Evolutionary conservation across 2,329 filamentous ascomycete genomes (phyloP), one percentile per base, ranked within the genome.

Genomic region (Orbilia javanica): DNA sequence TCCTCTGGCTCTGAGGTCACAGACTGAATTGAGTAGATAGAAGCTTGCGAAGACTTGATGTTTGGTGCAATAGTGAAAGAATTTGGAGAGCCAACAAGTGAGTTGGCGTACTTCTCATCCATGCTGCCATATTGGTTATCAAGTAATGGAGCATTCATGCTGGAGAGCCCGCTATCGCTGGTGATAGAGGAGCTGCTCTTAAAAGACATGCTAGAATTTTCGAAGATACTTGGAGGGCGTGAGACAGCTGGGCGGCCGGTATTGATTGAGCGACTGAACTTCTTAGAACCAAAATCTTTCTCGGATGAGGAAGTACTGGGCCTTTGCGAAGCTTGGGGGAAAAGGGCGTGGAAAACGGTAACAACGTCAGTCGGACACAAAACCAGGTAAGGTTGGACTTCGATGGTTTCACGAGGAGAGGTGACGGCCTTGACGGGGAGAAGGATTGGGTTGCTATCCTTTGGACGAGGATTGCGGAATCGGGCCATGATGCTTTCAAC

Each of bases 321-420:
- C 64, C 68, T 73, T 22, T 79, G 75, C 3, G 68, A 65, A 73
- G 68, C 63, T 79, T 78, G 80, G 15, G 94, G 94, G 82, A 94
- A 97, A 13, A 97, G 88, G 10, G 92, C 91, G 83, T 96, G 93
- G 79, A 96, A 89, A 81, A 97, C 85, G 1, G 93, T 94, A 39
- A 92, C 86, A 80, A 97, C 86, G 83, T 97, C 94, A 46, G 92
- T 88, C 39, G 93, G 90, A 82, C 92, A 93, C 80, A 97, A 85
- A 36, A 95, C 91, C 81, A 96, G 86, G 82, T 93, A 96, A 34
- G 91, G 92, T 82, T 92, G 92, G 8, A 93, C 91, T 83, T 93
- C 91, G 20, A 88, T 88, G n/a, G 91, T 93, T 83, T 94, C 92
- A 79, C 91, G 86, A 10, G 93, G 86, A 3, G 91, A 93, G 4